Conservation (phyloP, 768 basidiomycete genomes). For the Suillus variegatus region DNA sequence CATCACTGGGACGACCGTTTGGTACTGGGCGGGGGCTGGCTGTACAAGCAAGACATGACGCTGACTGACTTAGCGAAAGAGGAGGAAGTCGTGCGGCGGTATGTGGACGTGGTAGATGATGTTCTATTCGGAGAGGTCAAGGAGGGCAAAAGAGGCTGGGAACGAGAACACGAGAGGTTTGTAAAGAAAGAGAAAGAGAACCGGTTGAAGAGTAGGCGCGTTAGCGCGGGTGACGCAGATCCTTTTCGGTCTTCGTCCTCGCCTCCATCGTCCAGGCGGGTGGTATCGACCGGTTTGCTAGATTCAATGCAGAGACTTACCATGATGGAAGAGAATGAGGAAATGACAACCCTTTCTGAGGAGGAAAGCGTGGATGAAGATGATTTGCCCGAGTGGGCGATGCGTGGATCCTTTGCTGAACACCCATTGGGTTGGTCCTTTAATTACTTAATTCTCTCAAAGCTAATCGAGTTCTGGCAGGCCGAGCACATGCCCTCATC, state of each 20-base stretch:
- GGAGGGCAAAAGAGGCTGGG: constrained; percentile 50
- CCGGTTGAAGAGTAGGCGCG: constrained; percentile 36
- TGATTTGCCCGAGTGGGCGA: constrained; percentile 79
- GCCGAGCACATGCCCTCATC: constrained; percentile 65
- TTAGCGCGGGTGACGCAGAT: constrained; percentile 32
- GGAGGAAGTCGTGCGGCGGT: constrained; percentile 53
- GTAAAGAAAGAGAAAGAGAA: constrained; percentile 44
- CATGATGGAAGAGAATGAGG: constrained; percentile 59
- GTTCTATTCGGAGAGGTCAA: constrained; percentile 69
- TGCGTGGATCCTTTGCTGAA: constrained; percentile 50
- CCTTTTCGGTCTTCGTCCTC: constrained; percentile 23
- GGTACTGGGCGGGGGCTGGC: constrained; percentile 79
- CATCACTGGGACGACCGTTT: constrained; percentile 83
- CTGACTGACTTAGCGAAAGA: constrained; percentile 59
- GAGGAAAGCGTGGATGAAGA: constrained; percentile 60
- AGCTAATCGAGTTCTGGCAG: constrained; percentile 36
- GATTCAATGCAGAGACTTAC: constrained; percentile 51
- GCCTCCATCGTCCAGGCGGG: constrained; percentile 39
- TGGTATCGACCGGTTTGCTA: constrained; percentile 63
- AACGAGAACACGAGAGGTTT: constrained; percentile 45
- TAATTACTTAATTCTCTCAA: constrained; percentile 7
- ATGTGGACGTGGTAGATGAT: constrained; percentile 79
- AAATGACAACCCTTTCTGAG: constrained; percentile 46
- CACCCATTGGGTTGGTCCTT: constrained; percentile 58
- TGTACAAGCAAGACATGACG: constrained; percentile 69